Conservation (phyloP, 2,329 filamentous ascomycete genomes). For the Sarocladium oryzae region DNA sequence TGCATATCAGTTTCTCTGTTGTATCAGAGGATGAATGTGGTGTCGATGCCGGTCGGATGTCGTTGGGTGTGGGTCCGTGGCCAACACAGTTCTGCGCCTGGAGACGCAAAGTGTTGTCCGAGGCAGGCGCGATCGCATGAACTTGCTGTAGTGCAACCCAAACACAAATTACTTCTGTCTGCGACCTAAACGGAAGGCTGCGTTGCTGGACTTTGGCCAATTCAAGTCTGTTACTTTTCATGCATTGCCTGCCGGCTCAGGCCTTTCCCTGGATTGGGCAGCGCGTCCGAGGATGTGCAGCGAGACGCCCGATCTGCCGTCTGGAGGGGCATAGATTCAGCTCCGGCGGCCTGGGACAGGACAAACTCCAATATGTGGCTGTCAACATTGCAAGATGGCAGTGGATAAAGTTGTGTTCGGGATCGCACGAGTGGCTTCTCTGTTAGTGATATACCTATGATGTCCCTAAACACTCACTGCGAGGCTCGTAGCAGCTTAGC, state of each 20-base stretch:
- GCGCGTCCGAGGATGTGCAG: background rate
- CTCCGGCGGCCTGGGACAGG: background rate
- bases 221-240: no score
- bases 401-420: no score
- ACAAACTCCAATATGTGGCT: no score
- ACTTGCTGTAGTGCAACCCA: no score
- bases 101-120: background rate
- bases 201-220: no score
- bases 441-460: constrained; percentile 3
- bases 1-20: no score
- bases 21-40: background rate
- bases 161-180: no score
- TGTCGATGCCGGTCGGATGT: constrained; percentile 25
- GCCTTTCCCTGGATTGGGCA: background rate
- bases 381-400: no score
- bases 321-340: background rate
- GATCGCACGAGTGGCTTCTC: no score
- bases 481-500: background rate
- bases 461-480: no score
- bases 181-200: no score
- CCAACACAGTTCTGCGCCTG: background rate
- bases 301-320: background rate
- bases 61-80: constrained; percentile 25
- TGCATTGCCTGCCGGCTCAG: background rate
- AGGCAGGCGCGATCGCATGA: no score